Evolutionary conservation across 768 basidiomycete species (phyloP).

Genomic region (Suillus ampliporus): DNA sequence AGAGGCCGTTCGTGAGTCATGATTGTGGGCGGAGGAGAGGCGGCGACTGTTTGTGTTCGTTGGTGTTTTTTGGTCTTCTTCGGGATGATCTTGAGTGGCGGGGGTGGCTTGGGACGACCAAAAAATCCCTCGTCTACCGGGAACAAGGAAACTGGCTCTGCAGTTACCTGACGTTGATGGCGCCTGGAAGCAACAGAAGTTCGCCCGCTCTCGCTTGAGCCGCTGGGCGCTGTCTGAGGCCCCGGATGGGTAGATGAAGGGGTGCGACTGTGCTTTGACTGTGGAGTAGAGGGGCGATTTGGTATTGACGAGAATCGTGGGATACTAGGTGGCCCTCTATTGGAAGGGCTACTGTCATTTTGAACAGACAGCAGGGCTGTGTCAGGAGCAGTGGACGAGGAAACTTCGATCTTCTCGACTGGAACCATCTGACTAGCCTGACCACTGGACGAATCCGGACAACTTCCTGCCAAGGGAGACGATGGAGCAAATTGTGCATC

Average conservation of each 20-base stretch:
- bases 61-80: conserved; percentile 15
- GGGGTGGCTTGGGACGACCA: conserved; percentile 26
- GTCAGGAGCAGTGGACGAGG: neutral
- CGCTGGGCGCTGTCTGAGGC: neutral
- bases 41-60: conserved; percentile 15
- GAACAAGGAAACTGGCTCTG: conserved; percentile 16
- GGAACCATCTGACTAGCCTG: neutral
- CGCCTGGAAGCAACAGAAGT: neutral
- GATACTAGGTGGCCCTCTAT: neutral
- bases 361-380: too few species aligned
- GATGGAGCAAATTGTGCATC: neutral
- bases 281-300: neutral
- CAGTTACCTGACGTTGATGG: neutral
- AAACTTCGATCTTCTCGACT: neutral
- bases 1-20: neutral
- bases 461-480: neutral
- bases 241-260: too few species aligned
- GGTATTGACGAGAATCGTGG: neutral
- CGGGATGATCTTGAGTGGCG: conserved; percentile 17
- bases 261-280: neutral
- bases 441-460: neutral
- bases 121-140: conserved; percentile 25
- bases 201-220: neutral
- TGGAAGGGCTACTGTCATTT: neutral
- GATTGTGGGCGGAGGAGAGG: neutral